Evolutionary conservation across 108 stramenopile genomes (phyloP).

Genomic region (Nitzschia sp.): DNA sequence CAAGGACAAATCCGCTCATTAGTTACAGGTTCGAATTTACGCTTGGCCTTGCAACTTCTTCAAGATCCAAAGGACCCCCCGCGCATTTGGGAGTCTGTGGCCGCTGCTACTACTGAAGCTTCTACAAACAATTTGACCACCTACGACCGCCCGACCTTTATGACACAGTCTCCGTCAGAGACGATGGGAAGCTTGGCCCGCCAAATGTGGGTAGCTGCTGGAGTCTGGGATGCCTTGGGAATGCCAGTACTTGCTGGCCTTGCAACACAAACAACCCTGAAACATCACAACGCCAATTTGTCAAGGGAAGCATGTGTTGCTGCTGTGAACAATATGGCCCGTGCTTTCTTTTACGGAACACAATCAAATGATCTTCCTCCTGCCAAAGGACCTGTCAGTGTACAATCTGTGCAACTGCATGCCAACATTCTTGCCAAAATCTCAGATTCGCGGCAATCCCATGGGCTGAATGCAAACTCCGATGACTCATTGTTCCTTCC

Average conservation of each 20-base stretch:
- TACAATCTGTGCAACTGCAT: not conserved
- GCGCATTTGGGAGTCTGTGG: constrained; percentile 14
- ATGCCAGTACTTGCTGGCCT: constrained; percentile 44
- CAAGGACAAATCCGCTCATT: constrained; percentile 39
- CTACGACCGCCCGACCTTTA: constrained; percentile 47
- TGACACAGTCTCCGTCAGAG: constrained; percentile 43
- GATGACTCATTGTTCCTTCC: constrained; percentile 22
- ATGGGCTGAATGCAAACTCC: constrained; percentile 8
- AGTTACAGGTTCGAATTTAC: constrained; percentile 42
- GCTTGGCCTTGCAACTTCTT: constrained; percentile 29
- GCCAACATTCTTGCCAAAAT: constrained; percentile 14
- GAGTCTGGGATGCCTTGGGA: constrained; percentile 69
- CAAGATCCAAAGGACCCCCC: constrained; percentile 6
- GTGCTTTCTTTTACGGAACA: constrained; percentile 51
- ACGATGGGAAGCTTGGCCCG: constrained; percentile 44
- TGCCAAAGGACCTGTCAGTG: not conserved
- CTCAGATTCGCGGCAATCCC: not conserved
- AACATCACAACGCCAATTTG: constrained; percentile 4
- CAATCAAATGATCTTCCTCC: constrained; percentile 16
- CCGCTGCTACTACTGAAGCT: constrained; percentile 21
- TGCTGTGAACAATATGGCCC: constrained; percentile 45
- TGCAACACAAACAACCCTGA: constrained; percentile 43
- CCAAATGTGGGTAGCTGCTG: constrained; percentile 54
- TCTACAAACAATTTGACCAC: constrained; percentile 31
- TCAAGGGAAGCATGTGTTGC: constrained; percentile 11